Conservation (phyloP, 2,329 filamentous ascomycete species). For the Aureobasidium lini region DNA sequence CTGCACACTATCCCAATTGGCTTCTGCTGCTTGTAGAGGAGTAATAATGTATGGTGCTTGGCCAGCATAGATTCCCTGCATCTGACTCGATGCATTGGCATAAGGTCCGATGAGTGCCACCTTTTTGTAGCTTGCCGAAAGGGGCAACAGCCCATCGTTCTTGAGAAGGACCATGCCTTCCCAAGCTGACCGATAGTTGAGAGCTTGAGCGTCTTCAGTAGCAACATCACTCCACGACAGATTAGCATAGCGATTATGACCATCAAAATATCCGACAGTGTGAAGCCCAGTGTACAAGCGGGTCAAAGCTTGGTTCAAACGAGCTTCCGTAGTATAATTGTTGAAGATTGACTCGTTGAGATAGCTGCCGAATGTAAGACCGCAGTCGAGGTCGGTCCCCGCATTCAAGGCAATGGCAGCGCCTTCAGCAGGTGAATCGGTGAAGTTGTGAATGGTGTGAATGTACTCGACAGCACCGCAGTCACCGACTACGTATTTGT, state of each 20-base stretch:
- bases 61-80: slow-evolving; percentile 55
- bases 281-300: slow-evolving; percentile 50
- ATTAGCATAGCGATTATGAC: slow-evolving; percentile 40
- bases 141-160: slow-evolving; percentile 44
- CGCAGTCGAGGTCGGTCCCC: slow-evolving; percentile 49
- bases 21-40: slow-evolving; percentile 45
- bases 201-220: slow-evolving; percentile 44
- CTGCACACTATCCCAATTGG: slow-evolving; percentile 39
- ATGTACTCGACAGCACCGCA: slow-evolving; percentile 58
- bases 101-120: slow-evolving; percentile 53
- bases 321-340: slow-evolving; percentile 35
- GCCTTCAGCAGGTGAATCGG: slow-evolving; percentile 37
- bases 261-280: slow-evolving; percentile 52
- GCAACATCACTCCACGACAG: slow-evolving; percentile 51
- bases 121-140: slow-evolving; percentile 30
- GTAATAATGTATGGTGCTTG: slow-evolving; percentile 48
- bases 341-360: slow-evolving; percentile 33
- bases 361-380: slow-evolving; percentile 38
- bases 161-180: slow-evolving; percentile 45
- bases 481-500: slow-evolving; percentile 58
- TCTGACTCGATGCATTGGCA: slow-evolving; percentile 49
- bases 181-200: slow-evolving; percentile 48
- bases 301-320: slow-evolving; percentile 45
- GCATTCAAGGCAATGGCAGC: slow-evolving; percentile 43
- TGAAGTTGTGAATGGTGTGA: slow-evolving; percentile 40